Base-by-base conservation (phyloP, 371 early-diverging fungal genomes). In the Mucor indicus region DNA sequence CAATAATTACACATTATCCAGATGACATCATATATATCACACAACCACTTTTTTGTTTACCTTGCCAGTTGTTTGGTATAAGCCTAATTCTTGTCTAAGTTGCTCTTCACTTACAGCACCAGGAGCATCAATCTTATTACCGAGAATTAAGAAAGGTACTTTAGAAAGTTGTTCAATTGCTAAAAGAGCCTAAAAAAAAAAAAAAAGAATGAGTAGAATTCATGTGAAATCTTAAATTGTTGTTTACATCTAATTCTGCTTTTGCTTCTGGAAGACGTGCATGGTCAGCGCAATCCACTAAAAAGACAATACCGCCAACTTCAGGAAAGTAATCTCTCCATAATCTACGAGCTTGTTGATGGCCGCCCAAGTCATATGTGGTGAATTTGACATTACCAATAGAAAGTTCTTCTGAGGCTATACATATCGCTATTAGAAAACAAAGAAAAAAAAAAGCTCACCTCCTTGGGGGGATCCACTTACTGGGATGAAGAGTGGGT, bases 291-390 rank as follows among this genome's bases (percentile, higher is more conserved):
- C 87, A 77, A 64, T 98, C 98, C 7, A 97, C 97, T 57, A 98
- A 75, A 77, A 95, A 98, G 50, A 97, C 96, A 58, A 98, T 95
- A 38, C 93, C 98, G 55, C 85, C 83, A 41, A 96, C 98, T 67
- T 96, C 98, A 38, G 98, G 95, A 73, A 96, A 96, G 72, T 98
- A 98, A 63, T 98, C 96, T 65, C 89, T 88, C 98, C 98, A 97
- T 61, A 97, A 80, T 62, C 98, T 86, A 58, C 98, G 94, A 25
- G 98, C 94, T 74, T 96, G 96, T 60, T 79, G 73, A 77, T 98
- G 98, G 30, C 98, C 98, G 58, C 98, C 98, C 60, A 98, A 79
- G 83, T 98, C 98, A 59, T 89, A 95, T 24, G 98, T 97, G 33
- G 93, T 97, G 74, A 98, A 96, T 65, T 87, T 89, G 60, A 97